Evolutionary conservation across 129 eudicot species (phyloP).

Genomic region (Gnaphalium uliginosum): DNA sequence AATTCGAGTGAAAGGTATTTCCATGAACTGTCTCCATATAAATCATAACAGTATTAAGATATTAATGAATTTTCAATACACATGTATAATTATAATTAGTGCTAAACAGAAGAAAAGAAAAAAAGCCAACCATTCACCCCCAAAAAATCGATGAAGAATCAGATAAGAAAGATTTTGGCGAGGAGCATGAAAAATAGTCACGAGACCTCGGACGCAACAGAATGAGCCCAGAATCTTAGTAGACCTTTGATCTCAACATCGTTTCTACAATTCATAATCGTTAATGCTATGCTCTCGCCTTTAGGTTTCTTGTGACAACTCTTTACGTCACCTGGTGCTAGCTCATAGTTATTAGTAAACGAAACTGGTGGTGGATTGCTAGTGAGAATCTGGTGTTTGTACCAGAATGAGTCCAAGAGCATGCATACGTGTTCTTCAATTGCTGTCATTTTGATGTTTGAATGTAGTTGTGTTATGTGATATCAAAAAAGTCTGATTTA

Average conservation of each 20-base stretch:
- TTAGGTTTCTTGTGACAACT: neutral
- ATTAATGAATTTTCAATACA: neutral
- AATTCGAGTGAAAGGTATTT: no score
- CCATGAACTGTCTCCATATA: neutral
- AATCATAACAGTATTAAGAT: neutral
- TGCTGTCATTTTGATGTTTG: conserved; percentile 7
- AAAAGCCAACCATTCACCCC: neutral
- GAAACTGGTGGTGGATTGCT: neutral
- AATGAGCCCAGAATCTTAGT: conserved; percentile 20
- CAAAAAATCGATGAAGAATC: neutral
- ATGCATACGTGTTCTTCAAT: conserved; percentile 16
- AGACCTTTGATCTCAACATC: conserved; percentile 20
- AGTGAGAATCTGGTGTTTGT: conserved; percentile 21
- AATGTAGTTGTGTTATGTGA: neutral
- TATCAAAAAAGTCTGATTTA: neutral
- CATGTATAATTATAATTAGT: neutral
- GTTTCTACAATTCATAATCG: neutral
- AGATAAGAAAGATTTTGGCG: neutral
- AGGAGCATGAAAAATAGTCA: neutral
- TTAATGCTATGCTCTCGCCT: conserved; percentile 7
- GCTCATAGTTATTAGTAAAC: neutral
- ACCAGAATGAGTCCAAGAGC: conserved; percentile 25
- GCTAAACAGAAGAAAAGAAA: neutral
- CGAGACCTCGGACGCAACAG: neutral
- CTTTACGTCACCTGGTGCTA: neutral